Percentiles rank a stretch among this genome's conserved stretches.
Conservation (phyloP, 768 basidiomycete species). For the Tricholoma terreum region DNA sequence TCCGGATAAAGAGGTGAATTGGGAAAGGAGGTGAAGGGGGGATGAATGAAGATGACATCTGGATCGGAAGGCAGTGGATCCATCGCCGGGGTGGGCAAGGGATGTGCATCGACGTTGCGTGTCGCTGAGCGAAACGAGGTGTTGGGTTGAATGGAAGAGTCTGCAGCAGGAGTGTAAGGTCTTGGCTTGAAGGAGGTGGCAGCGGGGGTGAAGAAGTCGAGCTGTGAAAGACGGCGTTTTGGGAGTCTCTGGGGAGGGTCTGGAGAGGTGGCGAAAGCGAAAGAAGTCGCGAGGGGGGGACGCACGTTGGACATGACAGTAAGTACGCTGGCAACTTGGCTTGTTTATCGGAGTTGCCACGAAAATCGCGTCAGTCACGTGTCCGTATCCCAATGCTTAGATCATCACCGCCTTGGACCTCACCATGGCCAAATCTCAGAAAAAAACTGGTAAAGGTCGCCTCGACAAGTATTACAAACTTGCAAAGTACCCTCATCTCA, state of each 20-base stretch:
- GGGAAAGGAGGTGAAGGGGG: constrained; percentile 70
- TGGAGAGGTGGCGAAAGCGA: constrained; percentile 19
- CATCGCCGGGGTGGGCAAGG: constrained; percentile 51
- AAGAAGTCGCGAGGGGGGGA: not conserved
- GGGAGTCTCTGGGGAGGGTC: constrained; percentile 27
- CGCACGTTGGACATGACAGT: not conserved
- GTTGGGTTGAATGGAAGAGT: constrained; percentile 24
- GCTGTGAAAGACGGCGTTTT: constrained; percentile 50
- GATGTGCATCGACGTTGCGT: constrained; percentile 39
- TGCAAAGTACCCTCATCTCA: constrained; percentile 60
- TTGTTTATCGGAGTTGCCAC: constrained; percentile 6
- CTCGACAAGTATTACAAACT: constrained; percentile 97
- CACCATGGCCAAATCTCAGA: constrained; percentile 75
- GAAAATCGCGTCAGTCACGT: constrained; percentile 8
- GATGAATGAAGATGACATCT: constrained; percentile 65
- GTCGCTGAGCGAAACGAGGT: constrained; percentile 27
- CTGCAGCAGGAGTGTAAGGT: constrained; percentile 50
- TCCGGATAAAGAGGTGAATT: constrained; percentile 57
- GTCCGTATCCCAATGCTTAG: not conserved
- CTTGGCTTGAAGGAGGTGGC: constrained; percentile 63
- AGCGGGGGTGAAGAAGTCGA: constrained; percentile 62
- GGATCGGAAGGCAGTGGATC: constrained; percentile 71
- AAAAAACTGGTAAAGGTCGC: constrained; percentile 95
- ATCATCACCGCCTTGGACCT: not conserved
- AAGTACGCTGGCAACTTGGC: constrained; percentile 11